Conservation (phyloP, 2,329 filamentous ascomycete genomes). For the Colletotrichum liriopes region DNA sequence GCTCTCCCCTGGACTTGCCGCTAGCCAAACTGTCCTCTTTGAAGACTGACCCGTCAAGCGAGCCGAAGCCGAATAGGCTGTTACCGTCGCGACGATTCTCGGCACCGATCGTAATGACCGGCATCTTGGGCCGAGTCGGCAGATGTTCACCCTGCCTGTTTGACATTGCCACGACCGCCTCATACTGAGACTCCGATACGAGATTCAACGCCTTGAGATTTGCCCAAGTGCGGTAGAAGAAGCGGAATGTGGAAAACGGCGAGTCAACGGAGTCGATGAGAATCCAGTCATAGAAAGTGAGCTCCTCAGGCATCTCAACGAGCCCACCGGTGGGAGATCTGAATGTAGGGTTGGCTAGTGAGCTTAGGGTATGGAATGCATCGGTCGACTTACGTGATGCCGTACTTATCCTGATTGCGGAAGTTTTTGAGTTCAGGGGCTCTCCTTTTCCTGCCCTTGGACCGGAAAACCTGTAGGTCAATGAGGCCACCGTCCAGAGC, state of each 20-base stretch:
- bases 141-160: neutral
- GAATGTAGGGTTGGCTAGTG: slow-evolving; percentile 35
- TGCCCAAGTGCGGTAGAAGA: slow-evolving; percentile 70
- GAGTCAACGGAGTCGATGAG: slow-evolving; percentile 66
- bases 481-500: slow-evolving; percentile 71
- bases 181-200: slow-evolving; percentile 51
- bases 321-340: slow-evolving; percentile 70
- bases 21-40: neutral
- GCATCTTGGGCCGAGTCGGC: slow-evolving; percentile 2
- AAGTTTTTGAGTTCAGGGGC: slow-evolving; percentile 61
- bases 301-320: slow-evolving; percentile 65
- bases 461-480: slow-evolving; percentile 68
- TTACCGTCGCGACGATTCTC: neutral
- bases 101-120: too few relatives aligned
- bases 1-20: slow-evolving; percentile 32
- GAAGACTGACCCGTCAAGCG: slow-evolving; percentile 23
- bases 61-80: neutral
- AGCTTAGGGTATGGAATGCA: neutral
- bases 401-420: slow-evolving; percentile 64
- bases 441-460: slow-evolving; percentile 62
- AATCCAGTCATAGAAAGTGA: slow-evolving; percentile 67
- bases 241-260: slow-evolving; percentile 69
- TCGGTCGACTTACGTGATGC: slow-evolving; percentile 64
- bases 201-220: slow-evolving; percentile 65
- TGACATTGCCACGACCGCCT: slow-evolving; percentile 35